Evolutionary conservation across 2,329 filamentous ascomycete species (phyloP), one percentile per base, ranked within the genome.

Genomic region (Aureobasidium sp.): DNA sequence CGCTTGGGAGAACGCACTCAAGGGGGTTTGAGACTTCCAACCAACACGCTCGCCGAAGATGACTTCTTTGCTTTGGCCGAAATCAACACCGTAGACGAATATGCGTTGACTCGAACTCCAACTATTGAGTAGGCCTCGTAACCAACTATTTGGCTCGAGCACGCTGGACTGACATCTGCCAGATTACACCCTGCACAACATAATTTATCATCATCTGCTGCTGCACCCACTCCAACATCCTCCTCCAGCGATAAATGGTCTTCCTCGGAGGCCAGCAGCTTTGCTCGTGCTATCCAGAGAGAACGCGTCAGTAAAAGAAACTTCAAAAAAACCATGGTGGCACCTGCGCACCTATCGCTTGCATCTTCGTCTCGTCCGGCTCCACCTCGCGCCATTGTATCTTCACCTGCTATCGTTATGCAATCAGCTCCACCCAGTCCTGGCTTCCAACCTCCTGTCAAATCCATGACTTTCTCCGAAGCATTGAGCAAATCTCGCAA

Each of bases 1-100:
- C 49, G 37, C 58, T 38, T 60, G 58, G 58, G 40, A 60, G 50
- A 53, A 60, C 31, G 46, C 55, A 4, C 45, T 59, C 45, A 59
- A 59, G 45, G 33, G 37, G 4, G n/a, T 57, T 25, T 57, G 33
- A 46, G 8, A 19, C 31, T 29, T 10, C 42, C 54, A 1, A 46
- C 19, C 8, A 11, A 13, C 15, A 29, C 23, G 1, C 25, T 3
- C 2, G 25, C 23, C 5, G 31, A 59, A 2, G 33, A 58, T 7
- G 23, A 17, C 45, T 50, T 59, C 29, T 43, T 59, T 43, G 43
- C 57, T 59, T 23, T 27, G 29, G 17, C 33, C 25, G 33, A 27
- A 8, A n/a, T 13, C 6, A 19, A 59, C 11, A 29, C 21, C 10
- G 9, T 31, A 11, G 17, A 59, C 17, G 19, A 40, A 10, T 10